A percentile compares a stretch with the other conserved stretches of the same genome.
phyloP scores from a whole-genome alignment of 2,329 filamentous ascomycete genomes.

The Sordariomycetes sp. region DNA sequence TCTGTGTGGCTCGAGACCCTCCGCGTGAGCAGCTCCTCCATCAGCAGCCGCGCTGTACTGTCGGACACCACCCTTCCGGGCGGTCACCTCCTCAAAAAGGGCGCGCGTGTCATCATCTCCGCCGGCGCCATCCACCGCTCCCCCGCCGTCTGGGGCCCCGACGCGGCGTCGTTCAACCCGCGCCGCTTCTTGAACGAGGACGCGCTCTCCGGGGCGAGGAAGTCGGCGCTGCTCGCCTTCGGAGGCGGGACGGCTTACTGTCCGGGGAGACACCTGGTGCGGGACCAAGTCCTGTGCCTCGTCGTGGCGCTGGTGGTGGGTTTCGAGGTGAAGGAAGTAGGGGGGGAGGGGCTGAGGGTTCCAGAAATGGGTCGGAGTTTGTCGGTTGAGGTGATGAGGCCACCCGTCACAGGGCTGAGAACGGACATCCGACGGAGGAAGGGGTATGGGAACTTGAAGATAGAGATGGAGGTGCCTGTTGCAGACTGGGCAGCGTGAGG shows the following conservation, averaged over 20 bases:
- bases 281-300: constrained; percentile 1
- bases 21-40: background rate
- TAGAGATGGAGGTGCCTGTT: background rate
- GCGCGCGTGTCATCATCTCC: background rate
- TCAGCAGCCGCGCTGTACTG: background rate
- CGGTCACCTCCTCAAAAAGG: background rate
- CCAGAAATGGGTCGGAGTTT: background rate
- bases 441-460: background rate
- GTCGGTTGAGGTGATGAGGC: background rate
- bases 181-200: background rate
- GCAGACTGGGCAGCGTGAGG: background rate
- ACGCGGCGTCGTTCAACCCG: background rate
- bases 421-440: background rate
- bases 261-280: background rate
- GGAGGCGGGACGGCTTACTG: background rate
- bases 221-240: background rate
- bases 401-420: background rate
- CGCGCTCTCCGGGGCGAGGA: background rate
- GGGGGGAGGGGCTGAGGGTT: background rate
- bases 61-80: background rate
- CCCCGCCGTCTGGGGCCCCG: background rate
- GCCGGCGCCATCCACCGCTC: background rate
- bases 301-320: background rate
- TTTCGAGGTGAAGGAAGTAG: background rate
- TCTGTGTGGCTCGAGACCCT: background rate